phyloP scores from a whole-genome alignment of 768 basidiomycete species.

The Pleurotus salmoneostramineus region DNA sequence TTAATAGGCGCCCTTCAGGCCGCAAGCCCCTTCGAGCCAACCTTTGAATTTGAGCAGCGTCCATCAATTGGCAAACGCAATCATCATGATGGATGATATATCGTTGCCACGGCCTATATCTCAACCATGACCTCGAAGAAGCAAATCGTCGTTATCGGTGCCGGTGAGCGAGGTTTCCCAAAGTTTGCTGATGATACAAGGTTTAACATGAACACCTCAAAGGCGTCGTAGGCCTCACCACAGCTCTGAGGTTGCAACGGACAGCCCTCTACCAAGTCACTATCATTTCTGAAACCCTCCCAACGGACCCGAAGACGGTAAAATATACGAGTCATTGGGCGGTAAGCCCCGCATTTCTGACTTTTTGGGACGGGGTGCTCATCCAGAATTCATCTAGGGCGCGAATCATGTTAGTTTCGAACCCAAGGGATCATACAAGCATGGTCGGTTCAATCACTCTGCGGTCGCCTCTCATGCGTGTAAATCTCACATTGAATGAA shows the following conservation, averaged over 20 bases:
- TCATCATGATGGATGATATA: too few relatives aligned
- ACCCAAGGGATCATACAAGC: conserved; percentile 46
- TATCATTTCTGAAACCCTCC: conserved; percentile 67
- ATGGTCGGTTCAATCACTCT: conserved; percentile 32
- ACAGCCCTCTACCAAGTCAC: conserved; percentile 58
- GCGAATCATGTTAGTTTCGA: conserved; percentile 72
- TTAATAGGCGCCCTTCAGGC: too few relatives aligned
- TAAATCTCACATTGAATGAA: background rate
- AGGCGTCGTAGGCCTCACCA: conserved; percentile 80
- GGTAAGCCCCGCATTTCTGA: conserved; percentile 33
- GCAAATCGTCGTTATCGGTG: too few relatives aligned
- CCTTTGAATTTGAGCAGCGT: too few relatives aligned
- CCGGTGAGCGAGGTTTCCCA: too few relatives aligned
- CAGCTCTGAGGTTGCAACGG: conserved; percentile 68
- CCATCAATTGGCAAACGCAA: too few relatives aligned
- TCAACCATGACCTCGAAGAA: too few relatives aligned
- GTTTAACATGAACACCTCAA: background rate
- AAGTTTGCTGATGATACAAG: too few relatives aligned
- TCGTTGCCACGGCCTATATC: too few relatives aligned
- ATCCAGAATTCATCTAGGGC: conserved; percentile 42
- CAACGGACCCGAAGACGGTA: conserved; percentile 67
- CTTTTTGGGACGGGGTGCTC: background rate
- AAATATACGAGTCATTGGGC: conserved; percentile 83
- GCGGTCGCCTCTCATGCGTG: background rate
- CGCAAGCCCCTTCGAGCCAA: too few relatives aligned